Evolutionary conservation across 139 green algal genomes (phyloP).

Genomic region (Haematococcus lacustris): DNA sequence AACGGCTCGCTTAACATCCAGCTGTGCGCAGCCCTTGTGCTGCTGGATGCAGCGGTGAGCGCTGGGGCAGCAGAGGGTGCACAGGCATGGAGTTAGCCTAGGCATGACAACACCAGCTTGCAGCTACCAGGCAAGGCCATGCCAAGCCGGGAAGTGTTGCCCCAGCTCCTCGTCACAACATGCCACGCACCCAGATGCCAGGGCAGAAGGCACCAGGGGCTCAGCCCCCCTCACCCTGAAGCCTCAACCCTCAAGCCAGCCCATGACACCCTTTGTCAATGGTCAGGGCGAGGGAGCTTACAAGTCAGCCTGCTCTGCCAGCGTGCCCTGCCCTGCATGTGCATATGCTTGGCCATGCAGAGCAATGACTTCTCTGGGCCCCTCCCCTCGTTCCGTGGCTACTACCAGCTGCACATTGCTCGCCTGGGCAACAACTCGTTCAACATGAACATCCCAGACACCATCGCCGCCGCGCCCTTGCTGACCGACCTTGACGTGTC

Average conservation of each 20-base stretch:
- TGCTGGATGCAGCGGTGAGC: slow-evolving; percentile 12
- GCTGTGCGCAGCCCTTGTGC: no score
- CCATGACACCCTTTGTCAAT: not conserved
- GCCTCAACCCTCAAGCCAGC: not conserved
- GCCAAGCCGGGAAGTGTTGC: no score
- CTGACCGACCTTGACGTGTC: slow-evolving; percentile 12
- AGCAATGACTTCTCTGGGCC: slow-evolving; percentile 13
- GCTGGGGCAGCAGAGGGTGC: no score
- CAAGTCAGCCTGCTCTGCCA: not conserved
- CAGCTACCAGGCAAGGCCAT: no score
- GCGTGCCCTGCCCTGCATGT: not conserved
- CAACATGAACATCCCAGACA: slow-evolving; percentile 5
- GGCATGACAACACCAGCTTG: not conserved
- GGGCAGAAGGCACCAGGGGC: not conserved
- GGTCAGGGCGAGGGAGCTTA: not conserved
- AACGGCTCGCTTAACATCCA: no score
- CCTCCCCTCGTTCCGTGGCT: slow-evolving; percentile 7
- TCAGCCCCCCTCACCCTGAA: not conserved
- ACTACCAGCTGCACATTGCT: slow-evolving; percentile 23
- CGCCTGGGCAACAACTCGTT: slow-evolving; percentile 33
- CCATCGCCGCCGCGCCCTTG: not conserved
- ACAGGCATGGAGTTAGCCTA: not conserved
- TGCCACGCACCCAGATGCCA: not conserved
- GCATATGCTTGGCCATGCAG: not conserved
- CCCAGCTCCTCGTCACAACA: not conserved